phyloP scores from a whole-genome alignment of 148 eudicot genomes.

The Limonium bicolor region DNA sequence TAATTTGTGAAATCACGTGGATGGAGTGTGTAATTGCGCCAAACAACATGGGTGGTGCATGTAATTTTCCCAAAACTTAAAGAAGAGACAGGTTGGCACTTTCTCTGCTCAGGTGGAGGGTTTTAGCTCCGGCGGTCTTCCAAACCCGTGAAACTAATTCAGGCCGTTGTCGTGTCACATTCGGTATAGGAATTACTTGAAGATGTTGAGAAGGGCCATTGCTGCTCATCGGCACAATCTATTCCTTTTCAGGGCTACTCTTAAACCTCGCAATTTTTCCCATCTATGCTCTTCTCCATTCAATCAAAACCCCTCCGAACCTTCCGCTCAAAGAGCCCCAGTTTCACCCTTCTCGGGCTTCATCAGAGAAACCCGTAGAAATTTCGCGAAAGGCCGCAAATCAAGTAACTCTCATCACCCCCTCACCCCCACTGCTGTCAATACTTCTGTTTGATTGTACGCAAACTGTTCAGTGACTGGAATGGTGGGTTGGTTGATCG shows the following conservation, averaged over 20 bases:
- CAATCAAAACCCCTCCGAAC: background rate
- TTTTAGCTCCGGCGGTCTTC: no score
- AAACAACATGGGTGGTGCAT: no score
- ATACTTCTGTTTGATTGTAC: background rate
- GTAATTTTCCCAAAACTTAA: no score
- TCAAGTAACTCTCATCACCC: slow-evolving; percentile 23
- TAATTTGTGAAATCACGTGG: no score
- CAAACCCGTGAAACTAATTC: no score
- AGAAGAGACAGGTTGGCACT: no score
- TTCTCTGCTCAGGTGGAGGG: no score
- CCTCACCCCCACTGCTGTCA: slow-evolving; percentile 1
- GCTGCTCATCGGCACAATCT: background rate
- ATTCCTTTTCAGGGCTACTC: background rate
- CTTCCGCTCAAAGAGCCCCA: slow-evolving; percentile 5
- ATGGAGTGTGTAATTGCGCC: no score
- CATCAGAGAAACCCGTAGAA: slow-evolving; percentile 23
- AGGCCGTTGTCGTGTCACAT: no score
- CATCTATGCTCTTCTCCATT: background rate
- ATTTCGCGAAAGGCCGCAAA: slow-evolving; percentile 65
- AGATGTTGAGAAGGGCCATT: slow-evolving; percentile 3
- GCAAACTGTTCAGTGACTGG: background rate
- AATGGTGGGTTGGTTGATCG: background rate
- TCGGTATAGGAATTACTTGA: no score
- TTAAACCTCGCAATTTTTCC: slow-evolving; percentile 1
- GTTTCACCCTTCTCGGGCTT: slow-evolving; percentile 16